Conservation (phyloP, 1,284 basidiomycete genomes). For the Athelia psychrophila region DNA sequence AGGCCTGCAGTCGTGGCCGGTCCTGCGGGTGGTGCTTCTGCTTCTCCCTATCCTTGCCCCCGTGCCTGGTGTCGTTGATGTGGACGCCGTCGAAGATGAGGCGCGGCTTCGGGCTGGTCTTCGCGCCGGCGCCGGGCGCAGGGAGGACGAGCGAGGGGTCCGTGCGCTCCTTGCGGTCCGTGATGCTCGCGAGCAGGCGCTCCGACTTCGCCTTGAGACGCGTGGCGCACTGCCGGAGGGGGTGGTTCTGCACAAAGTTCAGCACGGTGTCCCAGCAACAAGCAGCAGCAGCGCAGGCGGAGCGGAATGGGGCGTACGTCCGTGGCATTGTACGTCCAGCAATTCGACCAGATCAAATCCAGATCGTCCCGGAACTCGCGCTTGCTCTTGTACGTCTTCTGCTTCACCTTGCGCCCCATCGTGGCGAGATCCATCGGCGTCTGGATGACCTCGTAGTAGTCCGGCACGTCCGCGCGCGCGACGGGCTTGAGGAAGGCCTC, state of each 20-base stretch:
- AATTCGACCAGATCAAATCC: constrained; percentile 97
- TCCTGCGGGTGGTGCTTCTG: no score
- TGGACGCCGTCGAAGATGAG: neutral
- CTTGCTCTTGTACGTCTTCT: constrained; percentile 90
- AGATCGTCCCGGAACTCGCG: constrained; percentile 91
- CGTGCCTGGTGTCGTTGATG: no score
- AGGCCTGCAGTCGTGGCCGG: neutral
- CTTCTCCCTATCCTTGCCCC: no score
- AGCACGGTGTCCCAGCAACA: no score
- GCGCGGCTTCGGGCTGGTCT: no score
- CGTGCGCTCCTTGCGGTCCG: constrained; percentile 79
- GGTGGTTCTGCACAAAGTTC: constrained; percentile 51
- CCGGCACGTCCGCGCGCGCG: constrained; percentile 81
- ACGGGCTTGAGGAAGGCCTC: constrained; percentile 90
- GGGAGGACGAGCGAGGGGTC: constrained; percentile 57
- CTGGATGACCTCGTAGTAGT: constrained; percentile 69
- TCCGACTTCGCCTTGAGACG: constrained; percentile 81
- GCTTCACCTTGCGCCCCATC: constrained; percentile 91
- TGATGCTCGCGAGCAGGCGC: constrained; percentile 82
- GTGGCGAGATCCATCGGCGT: constrained; percentile 94
- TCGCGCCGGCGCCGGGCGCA: no score
- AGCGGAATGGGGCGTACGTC: constrained; percentile 72
- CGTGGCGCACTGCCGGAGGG: constrained; percentile 74
- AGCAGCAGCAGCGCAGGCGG: neutral
- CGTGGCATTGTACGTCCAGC: constrained; percentile 87